Evolutionary conservation across 768 basidiomycete species (phyloP).

Genomic region (Lactifluus echinatus): DNA sequence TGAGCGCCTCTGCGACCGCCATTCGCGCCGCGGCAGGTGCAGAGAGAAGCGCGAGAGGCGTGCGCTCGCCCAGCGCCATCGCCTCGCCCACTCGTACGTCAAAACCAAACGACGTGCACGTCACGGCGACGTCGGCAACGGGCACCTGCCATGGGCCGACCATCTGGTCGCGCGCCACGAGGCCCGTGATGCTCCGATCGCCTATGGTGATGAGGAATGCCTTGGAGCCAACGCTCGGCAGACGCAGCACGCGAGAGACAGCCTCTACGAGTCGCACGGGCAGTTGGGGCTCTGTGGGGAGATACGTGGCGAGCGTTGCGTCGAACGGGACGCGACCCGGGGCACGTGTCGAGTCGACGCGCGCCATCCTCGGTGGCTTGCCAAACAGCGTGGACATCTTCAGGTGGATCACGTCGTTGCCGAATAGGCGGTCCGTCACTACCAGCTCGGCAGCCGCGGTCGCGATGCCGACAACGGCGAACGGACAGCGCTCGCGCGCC

Average conservation of each 20-base stretch:
- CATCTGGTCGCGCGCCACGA: slow-evolving; percentile 97
- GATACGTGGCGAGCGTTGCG: slow-evolving; percentile 54
- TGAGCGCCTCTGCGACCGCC: slow-evolving; percentile 91
- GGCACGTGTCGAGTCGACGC: slow-evolving; percentile 47
- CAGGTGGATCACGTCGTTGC: slow-evolving; percentile 73
- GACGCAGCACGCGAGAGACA: slow-evolving; percentile 71
- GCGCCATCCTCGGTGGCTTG: slow-evolving; percentile 87
- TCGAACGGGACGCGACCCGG: slow-evolving; percentile 53
- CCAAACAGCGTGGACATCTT: slow-evolving; percentile 96
- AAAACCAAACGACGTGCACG: slow-evolving; percentile 91
- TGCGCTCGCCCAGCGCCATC: slow-evolving; percentile 98
- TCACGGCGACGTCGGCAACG: slow-evolving; percentile 94
- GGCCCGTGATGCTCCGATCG: slow-evolving; percentile 87
- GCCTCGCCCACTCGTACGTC: slow-evolving; percentile 79
- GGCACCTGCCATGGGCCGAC: slow-evolving; percentile 99
- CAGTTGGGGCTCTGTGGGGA: slow-evolving; percentile 37
- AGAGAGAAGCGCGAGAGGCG: slow-evolving; percentile 80
- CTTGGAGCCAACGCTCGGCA: slow-evolving; percentile 92
- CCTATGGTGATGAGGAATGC: slow-evolving; percentile 98
- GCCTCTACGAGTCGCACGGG: slow-evolving; percentile 52
- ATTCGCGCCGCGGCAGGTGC: slow-evolving; percentile 91
- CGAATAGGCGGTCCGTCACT: slow-evolving; percentile 80
- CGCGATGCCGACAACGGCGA: slow-evolving; percentile 83
- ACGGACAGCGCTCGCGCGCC: slow-evolving; percentile 86
- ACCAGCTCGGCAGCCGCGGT: slow-evolving; percentile 75